Evolutionary conservation across 805 yeast species (phyloP), one percentile per base, ranked within the genome.

Genomic region (Saccharomycodes ludwigii): DNA sequence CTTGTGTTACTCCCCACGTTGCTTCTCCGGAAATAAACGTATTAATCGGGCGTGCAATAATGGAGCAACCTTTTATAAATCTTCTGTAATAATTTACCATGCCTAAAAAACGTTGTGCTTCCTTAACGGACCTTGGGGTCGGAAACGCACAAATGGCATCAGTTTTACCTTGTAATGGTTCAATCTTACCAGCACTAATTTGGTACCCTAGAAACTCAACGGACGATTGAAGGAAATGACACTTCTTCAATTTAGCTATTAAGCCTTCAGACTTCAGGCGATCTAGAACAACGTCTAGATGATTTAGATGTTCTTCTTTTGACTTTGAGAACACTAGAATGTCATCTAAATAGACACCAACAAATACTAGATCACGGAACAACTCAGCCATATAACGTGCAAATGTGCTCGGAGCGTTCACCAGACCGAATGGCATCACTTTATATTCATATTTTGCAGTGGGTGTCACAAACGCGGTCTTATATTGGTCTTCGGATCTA

Each of bases 361-460:
- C 42, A 28, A 34, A 38, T 8, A 21, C 11, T 15, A 36, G 14
- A 15, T 32, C 40, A 7, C 42, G 32, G 32, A 41, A 39, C 2
- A 41, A 11, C 16, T 37, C 41, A n/a, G 44, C 34, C 45, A 43
- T 43, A 24, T 39, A 39, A 3, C 43, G 17, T 5, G 40, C 34
- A 27, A 45, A 43, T 1, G 46, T 42, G 13, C 35, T 30, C 4
- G 44, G 44, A 3, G 44, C 42, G 22, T 41, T 40, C 3, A 29
- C 30, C 7, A 36, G 19, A 3, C 47, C 47, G 31, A 45, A 35
- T 1, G 42, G 46, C 46, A 44, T 41, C 2, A 38, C 46, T 13
- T 27, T 33, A 18, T 36, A 41, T 23, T 37, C 35, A 15, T 35
- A 37, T 18, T 42, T 32, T 14, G 43, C 43, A 10, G 21, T 18